These are phyloP conservation scores for Capsicum baccatum DNA, from an alignment of 257 asterid species.

Conservation along the genomic window DNA sequence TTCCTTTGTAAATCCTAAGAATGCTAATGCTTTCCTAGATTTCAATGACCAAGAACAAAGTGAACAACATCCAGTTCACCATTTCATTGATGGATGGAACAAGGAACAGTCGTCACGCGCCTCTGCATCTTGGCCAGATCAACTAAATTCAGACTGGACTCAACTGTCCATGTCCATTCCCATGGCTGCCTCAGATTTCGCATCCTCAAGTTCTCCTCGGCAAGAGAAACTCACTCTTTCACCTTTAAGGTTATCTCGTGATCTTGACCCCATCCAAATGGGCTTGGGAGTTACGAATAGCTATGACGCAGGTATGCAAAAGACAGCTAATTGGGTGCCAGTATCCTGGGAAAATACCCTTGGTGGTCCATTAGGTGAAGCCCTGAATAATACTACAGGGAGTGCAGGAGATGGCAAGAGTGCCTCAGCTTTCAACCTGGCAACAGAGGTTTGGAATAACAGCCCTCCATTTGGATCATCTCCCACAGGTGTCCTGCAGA, in stretches of 20 bases:
- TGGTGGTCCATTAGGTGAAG: conserved; percentile 93
- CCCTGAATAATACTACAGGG: conserved; percentile 53
- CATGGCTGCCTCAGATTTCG: conserved; percentile 54
- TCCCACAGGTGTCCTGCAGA: conserved; percentile 79
- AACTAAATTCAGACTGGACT: conserved; percentile 80
- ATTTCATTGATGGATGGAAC: conserved; percentile 69
- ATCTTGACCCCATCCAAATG: conserved; percentile 63
- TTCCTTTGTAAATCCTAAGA: conserved; percentile 49
- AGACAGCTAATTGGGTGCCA: conserved; percentile 66
- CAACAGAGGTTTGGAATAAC: conserved; percentile 44
- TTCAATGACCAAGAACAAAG: conserved; percentile 47
- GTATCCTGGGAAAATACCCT: conserved; percentile 69
- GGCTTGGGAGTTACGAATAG: conserved; percentile 55
- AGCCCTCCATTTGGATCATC: conserved; percentile 63
- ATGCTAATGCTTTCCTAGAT: conserved; percentile 50
- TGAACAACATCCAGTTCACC: conserved; percentile 57
- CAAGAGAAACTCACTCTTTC: conserved; percentile 59
- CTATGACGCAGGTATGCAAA: conserved; percentile 39
- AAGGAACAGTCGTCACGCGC: conserved; percentile 53
- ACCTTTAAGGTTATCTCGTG: conserved; percentile 58
- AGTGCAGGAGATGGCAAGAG: conserved; percentile 34
- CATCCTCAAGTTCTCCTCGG: conserved; percentile 57
- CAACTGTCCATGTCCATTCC: conserved; percentile 94
- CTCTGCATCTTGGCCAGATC: conserved; percentile 60
- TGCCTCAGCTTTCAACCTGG: conserved; percentile 39